These are phyloP conservation scores for Aegilops sharonensis DNA, from an alignment of 176 grass and related monocot species.

Conservation along the genomic window DNA sequence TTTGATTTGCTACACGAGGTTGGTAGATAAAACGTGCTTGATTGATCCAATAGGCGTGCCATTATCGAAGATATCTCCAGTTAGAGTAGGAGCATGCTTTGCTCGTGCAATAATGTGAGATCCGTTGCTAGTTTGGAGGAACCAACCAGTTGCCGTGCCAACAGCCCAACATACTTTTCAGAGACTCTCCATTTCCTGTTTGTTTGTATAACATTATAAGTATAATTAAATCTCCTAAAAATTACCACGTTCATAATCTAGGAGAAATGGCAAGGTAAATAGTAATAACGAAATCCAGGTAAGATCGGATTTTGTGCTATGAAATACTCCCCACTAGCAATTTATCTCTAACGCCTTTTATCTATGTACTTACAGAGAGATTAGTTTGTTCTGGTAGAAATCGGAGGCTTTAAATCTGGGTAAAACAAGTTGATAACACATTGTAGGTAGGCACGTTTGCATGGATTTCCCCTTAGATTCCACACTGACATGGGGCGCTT, in stretches of 20 bases:
- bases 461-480: not conserved
- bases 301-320: not conserved
- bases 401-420: not conserved
- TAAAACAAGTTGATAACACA: not conserved
- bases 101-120: no score
- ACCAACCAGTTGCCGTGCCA: not conserved
- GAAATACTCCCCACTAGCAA: not conserved
- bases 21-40: slow-evolving; percentile 10
- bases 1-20: slow-evolving; percentile 2
- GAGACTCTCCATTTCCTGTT: not conserved
- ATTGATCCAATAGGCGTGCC: not conserved
- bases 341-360: not conserved
- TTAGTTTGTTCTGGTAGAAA: not conserved
- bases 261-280: not conserved
- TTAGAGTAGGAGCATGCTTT: no score
- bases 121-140: not conserved
- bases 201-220: not conserved
- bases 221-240: not conserved
- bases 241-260: not conserved
- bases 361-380: not conserved
- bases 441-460: not conserved
- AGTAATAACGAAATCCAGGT: not conserved
- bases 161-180: not conserved
- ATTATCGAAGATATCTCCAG: not conserved
- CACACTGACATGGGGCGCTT: not conserved